Evolutionary conservation across 768 basidiomycete species (phyloP).

Genomic region (Austroboletus festivus): DNA sequence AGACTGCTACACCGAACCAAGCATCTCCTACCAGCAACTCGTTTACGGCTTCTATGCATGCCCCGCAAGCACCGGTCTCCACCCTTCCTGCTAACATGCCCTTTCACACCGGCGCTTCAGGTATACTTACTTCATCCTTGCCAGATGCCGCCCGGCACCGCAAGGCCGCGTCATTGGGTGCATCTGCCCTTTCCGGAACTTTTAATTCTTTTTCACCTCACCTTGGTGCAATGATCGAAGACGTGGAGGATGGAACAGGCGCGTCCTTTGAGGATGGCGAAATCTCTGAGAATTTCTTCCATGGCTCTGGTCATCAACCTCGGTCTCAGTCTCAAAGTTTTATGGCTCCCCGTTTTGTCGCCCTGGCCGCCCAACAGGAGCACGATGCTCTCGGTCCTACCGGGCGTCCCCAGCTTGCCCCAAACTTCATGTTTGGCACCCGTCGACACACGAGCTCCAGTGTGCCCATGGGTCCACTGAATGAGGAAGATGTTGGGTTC

Average conservation of each 20-base stretch:
- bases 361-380: conserved; percentile 71
- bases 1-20: conserved; percentile 68
- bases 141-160: conserved; percentile 66
- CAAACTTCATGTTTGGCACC: conserved; percentile 88
- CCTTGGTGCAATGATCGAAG: conserved; percentile 82
- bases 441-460: conserved; percentile 48
- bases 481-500: conserved; percentile 77
- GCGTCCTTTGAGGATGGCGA: conserved; percentile 73
- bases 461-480: conserved; percentile 64
- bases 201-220: conserved; percentile 76
- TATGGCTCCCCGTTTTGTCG: conserved; percentile 85
- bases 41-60: conserved; percentile 43
- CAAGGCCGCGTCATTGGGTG: conserved; percentile 75
- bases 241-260: conserved; percentile 60
- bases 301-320: conserved; percentile 55
- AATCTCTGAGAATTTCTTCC: conserved; percentile 56
- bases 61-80: conserved; percentile 44
- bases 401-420: conserved; percentile 85
- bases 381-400: conserved; percentile 61
- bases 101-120: conserved; percentile 68
- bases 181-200: conserved; percentile 52
- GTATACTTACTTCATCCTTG: conserved; percentile 48
- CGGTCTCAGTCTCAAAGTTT: conserved; percentile 82
- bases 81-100: conserved; percentile 66
- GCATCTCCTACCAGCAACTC: conserved; percentile 37